Base-by-base conservation (phyloP, 75 land plant genomes). In the Isoetes taiwanensis region DNA sequence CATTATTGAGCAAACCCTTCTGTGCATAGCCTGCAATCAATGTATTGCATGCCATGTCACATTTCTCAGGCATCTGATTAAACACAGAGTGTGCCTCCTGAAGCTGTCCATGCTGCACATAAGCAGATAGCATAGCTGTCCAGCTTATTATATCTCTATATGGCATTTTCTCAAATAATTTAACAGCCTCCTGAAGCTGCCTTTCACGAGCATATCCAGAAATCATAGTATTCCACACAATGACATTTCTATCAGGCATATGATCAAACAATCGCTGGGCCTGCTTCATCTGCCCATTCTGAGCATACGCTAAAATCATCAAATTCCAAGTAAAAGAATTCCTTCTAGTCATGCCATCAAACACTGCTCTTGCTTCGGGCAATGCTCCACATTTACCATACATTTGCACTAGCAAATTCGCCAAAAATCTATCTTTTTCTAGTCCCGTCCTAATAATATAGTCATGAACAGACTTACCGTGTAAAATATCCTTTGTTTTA, bases 141-240 rank as follows among this genome's bases (percentile, higher is more conserved):
- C 74, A 72, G 2, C 68, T 59, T 35, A 72, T 64, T 6, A 2
- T 42, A 65, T 72, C 64, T 24, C 54, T 59, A 9, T 32, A 26
- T 14, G 53, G 66, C 57, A 64, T 67, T 16, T 32, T 0, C 50
- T 68, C 63, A 35, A 74, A 74, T 0, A 67, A 20, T 0, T 19
- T 46, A 2, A 61, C 42, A 0, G 74, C 74, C 19, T 37, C 28
- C 0, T 58, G 60, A 34, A 72, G 23, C 53, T 16, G 20, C 6
- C 25, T 34, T 26, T 16, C 59, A 61, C 2, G 17, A 28, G 16
- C 0, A 34, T 65, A 72, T 26, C 74, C 74, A 53, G 32, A 65
- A 10, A 72, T 65, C 68, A 72, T 72, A 0, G 73, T 65, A 37
- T 67, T 68, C 66, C 67, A 75, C 20, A 62, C 59, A 1, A 65